Evolutionary conservation across 441 rosid genomes (phyloP).

Genomic region (Syzygium syzygioides): DNA sequence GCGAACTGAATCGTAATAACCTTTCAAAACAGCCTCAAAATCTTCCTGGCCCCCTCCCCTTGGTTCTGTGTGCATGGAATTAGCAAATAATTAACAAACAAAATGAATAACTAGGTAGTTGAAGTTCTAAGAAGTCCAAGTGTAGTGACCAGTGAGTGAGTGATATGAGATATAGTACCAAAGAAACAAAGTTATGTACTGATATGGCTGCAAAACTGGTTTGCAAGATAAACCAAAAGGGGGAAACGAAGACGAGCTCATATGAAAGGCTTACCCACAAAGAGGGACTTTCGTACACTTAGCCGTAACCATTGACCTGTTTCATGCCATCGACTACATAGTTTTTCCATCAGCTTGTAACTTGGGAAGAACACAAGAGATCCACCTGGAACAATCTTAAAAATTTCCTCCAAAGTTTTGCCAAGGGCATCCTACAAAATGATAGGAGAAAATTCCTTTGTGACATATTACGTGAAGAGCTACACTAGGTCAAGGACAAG

Average conservation of each 20-base stretch:
- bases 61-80: conserved; percentile 56
- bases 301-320: conserved; percentile 92
- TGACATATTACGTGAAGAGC: conserved; percentile 5
- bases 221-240: neutral
- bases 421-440: conserved; percentile 83
- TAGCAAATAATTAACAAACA: conserved; percentile 8
- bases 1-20: conserved; percentile 56
- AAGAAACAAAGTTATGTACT: neutral
- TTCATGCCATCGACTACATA: conserved; percentile 80
- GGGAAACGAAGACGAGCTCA: neutral
- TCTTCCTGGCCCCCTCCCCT: conserved; percentile 88
- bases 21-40: conserved; percentile 71
- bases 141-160: neutral
- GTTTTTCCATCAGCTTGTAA: conserved; percentile 94
- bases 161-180: neutral
- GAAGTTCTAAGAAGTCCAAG: neutral
- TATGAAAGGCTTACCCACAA: conserved; percentile 50
- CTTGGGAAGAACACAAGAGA: conserved; percentile 95
- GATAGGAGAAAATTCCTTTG: conserved; percentile 2
- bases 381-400: conserved; percentile 84
- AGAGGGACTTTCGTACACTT: conserved; percentile 57
- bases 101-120: neutral
- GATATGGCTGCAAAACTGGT: neutral
- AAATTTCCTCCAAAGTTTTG: conserved; percentile 77
- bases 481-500: conserved; percentile 3